These are phyloP conservation scores for Penicillium sp. DNA, from an alignment of 2,329 filamentous ascomycete genomes.

Conservation along the genomic window DNA sequence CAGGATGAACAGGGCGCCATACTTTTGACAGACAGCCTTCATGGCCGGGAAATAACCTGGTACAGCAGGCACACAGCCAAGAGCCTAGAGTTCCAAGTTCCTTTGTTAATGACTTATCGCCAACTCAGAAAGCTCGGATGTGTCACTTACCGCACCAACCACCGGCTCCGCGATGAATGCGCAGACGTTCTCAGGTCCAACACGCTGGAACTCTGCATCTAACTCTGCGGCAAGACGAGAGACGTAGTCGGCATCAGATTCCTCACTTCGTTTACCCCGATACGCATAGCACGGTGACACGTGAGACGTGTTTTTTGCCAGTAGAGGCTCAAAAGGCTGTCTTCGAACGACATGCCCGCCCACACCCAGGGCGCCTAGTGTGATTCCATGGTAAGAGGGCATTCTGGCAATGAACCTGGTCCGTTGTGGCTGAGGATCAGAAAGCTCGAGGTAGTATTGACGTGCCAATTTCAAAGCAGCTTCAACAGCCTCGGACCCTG, in stretches of 20 bases:
- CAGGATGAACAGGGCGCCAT: slow-evolving; percentile 72
- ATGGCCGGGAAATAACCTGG: slow-evolving; percentile 69
- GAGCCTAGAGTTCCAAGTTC: slow-evolving; percentile 43
- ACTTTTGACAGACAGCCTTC: slow-evolving; percentile 63
- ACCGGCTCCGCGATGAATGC: slow-evolving; percentile 73
- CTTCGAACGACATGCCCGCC: slow-evolving; percentile 62
- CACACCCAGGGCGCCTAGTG: slow-evolving; percentile 63
- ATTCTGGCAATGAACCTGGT: slow-evolving; percentile 62
- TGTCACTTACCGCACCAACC: slow-evolving; percentile 65
- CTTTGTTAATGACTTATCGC: neutral
- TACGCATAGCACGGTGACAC: slow-evolving; percentile 68
- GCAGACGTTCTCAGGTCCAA: slow-evolving; percentile 65
- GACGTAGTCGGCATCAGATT: slow-evolving; percentile 61
- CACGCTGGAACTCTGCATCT: slow-evolving; percentile 61
- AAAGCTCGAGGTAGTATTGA: slow-evolving; percentile 63
- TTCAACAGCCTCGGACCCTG: slow-evolving; percentile 67
- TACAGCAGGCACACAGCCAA: slow-evolving; percentile 66
- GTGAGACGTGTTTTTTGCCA: slow-evolving; percentile 56
- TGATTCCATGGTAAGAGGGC: slow-evolving; percentile 69
- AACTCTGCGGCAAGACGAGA: slow-evolving; percentile 61
- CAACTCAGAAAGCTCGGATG: neutral
- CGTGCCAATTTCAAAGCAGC: slow-evolving; percentile 64
- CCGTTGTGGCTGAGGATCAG: slow-evolving; percentile 52
- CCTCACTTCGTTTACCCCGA: slow-evolving; percentile 51
- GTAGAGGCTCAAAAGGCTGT: slow-evolving; percentile 59